Evolutionary conservation across 805 yeast genomes (phyloP).

Genomic region (Metschnikowia kofuensis): DNA sequence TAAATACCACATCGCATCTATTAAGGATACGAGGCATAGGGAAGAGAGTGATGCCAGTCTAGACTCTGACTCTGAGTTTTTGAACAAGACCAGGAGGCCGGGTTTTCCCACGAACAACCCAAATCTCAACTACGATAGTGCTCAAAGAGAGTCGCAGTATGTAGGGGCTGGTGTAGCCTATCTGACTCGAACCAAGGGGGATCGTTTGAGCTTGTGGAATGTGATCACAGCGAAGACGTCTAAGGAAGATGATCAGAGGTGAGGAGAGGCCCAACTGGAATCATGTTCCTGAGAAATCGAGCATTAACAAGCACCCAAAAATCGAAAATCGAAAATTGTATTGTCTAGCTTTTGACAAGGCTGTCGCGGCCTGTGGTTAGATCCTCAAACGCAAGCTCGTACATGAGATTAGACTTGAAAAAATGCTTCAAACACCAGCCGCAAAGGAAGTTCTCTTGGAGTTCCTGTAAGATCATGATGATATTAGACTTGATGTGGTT

Average conservation of each 20-base stretch:
- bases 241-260: conserved; percentile 4
- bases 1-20: conserved; percentile 32
- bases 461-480: conserved; percentile 41
- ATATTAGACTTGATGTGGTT: conserved; percentile 38
- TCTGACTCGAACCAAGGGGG: conserved; percentile 56
- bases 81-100: conserved; percentile 37
- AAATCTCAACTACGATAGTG: conserved; percentile 28
- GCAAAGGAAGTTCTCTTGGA: conserved; percentile 41
- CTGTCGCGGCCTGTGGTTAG: conserved; percentile 15
- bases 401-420: conserved; percentile 35
- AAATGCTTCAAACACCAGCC: conserved; percentile 43
- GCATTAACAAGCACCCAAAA: no score
- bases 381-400: conserved; percentile 40
- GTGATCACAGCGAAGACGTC: conserved; percentile 12
- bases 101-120: conserved; percentile 49
- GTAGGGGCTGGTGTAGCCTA: conserved; percentile 69
- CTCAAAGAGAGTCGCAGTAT: conserved; percentile 55
- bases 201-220: conserved; percentile 37
- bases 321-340: background rate
- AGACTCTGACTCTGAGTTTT: conserved; percentile 31
- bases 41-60: conserved; percentile 36
- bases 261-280: background rate
- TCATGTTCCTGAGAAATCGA: no score
- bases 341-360: background rate
- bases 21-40: conserved; percentile 34